phyloP scores from a whole-genome alignment of 169 alveolate species.

The Babesia ovis region DNA sequence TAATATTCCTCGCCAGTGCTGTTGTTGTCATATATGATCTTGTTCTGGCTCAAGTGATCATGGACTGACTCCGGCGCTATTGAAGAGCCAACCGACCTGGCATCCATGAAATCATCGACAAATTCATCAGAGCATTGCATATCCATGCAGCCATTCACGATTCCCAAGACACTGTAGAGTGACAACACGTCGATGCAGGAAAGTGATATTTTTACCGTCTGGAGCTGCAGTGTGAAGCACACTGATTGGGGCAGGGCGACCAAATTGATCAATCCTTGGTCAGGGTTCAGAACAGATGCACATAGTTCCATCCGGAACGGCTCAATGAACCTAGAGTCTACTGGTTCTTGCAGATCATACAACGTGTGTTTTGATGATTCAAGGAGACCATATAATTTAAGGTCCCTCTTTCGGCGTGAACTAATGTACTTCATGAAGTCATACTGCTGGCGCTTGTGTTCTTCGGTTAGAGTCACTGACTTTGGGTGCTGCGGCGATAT shows the following conservation, averaged over 20 bases:
- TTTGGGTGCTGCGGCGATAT: neutral
- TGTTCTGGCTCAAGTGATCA: neutral
- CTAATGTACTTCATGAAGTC: slow-evolving; percentile 54
- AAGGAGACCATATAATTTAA: slow-evolving; percentile 33
- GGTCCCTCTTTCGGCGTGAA: slow-evolving; percentile 20
- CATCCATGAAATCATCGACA: neutral
- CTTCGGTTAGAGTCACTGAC: neutral
- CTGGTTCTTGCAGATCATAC: slow-evolving; percentile 38
- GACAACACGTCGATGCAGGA: slow-evolving; percentile 54
- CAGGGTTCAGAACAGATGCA: slow-evolving; percentile 14
- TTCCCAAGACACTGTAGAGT: slow-evolving; percentile 15
- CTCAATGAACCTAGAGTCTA: slow-evolving; percentile 28
- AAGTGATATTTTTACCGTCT: slow-evolving; percentile 36
- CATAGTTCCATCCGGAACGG: slow-evolving; percentile 57
- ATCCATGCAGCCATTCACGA: slow-evolving; percentile 4
- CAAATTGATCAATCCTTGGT: neutral
- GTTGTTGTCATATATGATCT: neutral
- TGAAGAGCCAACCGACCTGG: neutral
- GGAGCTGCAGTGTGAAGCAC: slow-evolving; percentile 31
- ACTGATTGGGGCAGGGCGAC: slow-evolving; percentile 47
- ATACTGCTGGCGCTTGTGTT: slow-evolving; percentile 20
- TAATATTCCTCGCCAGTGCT: slow-evolving; percentile 20
- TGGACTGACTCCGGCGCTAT: too few species aligned
- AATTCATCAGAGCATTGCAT: neutral
- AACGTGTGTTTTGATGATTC: slow-evolving; percentile 51